Evolutionary conservation across 2,329 filamentous ascomycete genomes (phyloP).

Genomic region (Diplodia mutila): DNA sequence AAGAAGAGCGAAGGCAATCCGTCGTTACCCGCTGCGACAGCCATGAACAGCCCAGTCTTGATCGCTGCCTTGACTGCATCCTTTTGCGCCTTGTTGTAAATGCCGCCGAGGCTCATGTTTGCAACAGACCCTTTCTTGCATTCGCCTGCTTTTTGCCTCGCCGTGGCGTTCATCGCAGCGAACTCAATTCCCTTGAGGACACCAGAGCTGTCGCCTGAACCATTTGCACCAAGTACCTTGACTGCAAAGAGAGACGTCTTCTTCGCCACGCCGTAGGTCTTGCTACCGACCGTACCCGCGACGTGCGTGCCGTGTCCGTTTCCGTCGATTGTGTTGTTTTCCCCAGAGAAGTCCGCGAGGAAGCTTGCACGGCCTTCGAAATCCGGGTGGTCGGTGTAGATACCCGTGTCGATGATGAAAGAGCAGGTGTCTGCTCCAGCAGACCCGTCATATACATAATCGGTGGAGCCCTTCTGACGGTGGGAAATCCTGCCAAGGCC

Average conservation of each 20-base stretch:
- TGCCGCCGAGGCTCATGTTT: constrained; percentile 56
- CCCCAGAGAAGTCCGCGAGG: constrained; percentile 43
- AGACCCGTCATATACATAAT: constrained; percentile 99
- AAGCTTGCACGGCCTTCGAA: constrained; percentile 48
- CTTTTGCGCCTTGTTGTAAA: constrained; percentile 38
- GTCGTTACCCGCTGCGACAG: constrained; percentile 52
- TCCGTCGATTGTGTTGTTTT: constrained; percentile 35
- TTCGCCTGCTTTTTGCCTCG: constrained; percentile 46
- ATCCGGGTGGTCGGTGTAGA: constrained; percentile 49
- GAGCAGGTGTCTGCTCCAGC: constrained; percentile 59
- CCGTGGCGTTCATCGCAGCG: constrained; percentile 54
- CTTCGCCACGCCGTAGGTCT: constrained; percentile 50
- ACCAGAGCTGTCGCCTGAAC: constrained; percentile 59
- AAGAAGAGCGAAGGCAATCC: constrained; percentile 38
- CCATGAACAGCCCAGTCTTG: constrained; percentile 48
- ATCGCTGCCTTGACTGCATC: constrained; percentile 36
- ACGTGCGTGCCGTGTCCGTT: constrained; percentile 56
- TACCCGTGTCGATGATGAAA: constrained; percentile 54
- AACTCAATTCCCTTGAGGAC: constrained; percentile 56
- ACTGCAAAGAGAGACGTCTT: constrained; percentile 55
- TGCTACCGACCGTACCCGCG: constrained; percentile 50
- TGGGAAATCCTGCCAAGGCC: constrained; percentile 97
- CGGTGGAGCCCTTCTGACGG: constrained; percentile 90
- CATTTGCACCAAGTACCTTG: constrained; percentile 54
- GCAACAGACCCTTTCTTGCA: constrained; percentile 52